Conservation (phyloP, 495 filamentous ascomycete species). For the Talaromyces ruber region DNA sequence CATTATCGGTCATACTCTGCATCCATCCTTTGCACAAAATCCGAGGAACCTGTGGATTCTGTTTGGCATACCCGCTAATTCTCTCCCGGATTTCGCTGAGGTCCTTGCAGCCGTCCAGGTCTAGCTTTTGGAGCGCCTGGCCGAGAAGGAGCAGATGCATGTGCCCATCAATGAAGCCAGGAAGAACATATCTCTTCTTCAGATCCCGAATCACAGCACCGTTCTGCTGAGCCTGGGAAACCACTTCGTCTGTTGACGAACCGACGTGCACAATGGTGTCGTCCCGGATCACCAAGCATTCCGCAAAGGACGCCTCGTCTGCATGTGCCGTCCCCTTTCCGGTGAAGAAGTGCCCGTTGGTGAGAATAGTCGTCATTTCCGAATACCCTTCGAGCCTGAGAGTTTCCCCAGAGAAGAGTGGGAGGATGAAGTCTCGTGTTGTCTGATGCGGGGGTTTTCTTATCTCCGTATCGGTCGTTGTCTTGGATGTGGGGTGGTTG, state of each 20-base stretch:
- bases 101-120: constrained; percentile 43
- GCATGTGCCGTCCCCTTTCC: constrained; percentile 17
- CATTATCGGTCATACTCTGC: constrained; percentile 44
- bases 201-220: constrained; percentile 34
- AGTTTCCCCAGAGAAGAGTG: background rate
- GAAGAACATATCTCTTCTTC: constrained; percentile 39
- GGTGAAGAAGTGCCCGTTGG: constrained; percentile 37
- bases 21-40: constrained; percentile 55
- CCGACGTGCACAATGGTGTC: constrained; percentile 36
- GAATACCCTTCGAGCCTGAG: background rate
- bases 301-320: constrained; percentile 23
- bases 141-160: constrained; percentile 55
- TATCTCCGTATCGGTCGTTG: background rate
- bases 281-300: constrained; percentile 30
- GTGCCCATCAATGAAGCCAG: constrained; percentile 59
- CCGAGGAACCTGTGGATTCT: constrained; percentile 38
- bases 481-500: background rate
- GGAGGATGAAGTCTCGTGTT: background rate
- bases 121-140: constrained; percentile 47
- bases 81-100: constrained; percentile 43
- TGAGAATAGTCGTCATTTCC: constrained; percentile 31
- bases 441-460: background rate
- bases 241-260: constrained; percentile 18
- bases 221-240: constrained; percentile 18
- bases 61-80: constrained; percentile 40